These are phyloP conservation scores for Boletus tomentosulus DNA, from an alignment of 768 basidiomycete species.

Conservation along the genomic window DNA sequence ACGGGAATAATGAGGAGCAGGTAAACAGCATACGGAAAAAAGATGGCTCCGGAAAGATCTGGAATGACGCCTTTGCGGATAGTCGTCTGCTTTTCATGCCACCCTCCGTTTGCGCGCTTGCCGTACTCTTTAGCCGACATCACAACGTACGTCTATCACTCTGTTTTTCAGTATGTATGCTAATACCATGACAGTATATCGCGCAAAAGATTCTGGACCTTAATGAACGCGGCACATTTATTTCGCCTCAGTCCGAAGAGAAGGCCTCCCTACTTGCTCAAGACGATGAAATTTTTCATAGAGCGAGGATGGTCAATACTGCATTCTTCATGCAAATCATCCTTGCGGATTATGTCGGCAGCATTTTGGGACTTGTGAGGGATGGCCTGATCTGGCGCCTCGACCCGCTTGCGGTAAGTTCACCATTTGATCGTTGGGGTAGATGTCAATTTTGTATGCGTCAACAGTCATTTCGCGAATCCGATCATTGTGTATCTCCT, in stretches of 20 bases:
- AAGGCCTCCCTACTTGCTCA: slow-evolving; percentile 37
- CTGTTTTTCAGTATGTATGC: neutral
- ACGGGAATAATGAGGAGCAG: slow-evolving; percentile 52
- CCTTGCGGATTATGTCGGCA: slow-evolving; percentile 68
- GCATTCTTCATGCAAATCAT: slow-evolving; percentile 70
- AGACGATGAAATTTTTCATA: slow-evolving; percentile 76
- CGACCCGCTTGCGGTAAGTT: slow-evolving; percentile 55
- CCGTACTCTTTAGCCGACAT: slow-evolving; percentile 67
- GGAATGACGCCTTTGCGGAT: slow-evolving; percentile 70
- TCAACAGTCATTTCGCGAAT: slow-evolving; percentile 46
- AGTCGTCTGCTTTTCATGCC: slow-evolving; percentile 64
- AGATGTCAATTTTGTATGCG: neutral
- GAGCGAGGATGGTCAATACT: slow-evolving; percentile 69
- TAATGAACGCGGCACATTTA: slow-evolving; percentile 58
- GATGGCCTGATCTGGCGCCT: slow-evolving; percentile 66
- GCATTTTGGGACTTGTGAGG: slow-evolving; percentile 64
- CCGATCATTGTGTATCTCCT: slow-evolving; percentile 48
- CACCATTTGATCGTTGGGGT: neutral
- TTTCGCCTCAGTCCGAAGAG: slow-evolving; percentile 14
- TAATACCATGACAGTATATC: slow-evolving; percentile 48
- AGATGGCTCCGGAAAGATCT: slow-evolving; percentile 66
- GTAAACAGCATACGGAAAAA: slow-evolving; percentile 50
- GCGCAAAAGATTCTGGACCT: slow-evolving; percentile 63
- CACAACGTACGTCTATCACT: slow-evolving; percentile 53
- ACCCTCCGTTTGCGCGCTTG: slow-evolving; percentile 61